These are phyloP conservation scores for Vickermania ingenoplastis DNA, from an alignment of 208 protist genomes.

Conservation along the genomic window DNA sequence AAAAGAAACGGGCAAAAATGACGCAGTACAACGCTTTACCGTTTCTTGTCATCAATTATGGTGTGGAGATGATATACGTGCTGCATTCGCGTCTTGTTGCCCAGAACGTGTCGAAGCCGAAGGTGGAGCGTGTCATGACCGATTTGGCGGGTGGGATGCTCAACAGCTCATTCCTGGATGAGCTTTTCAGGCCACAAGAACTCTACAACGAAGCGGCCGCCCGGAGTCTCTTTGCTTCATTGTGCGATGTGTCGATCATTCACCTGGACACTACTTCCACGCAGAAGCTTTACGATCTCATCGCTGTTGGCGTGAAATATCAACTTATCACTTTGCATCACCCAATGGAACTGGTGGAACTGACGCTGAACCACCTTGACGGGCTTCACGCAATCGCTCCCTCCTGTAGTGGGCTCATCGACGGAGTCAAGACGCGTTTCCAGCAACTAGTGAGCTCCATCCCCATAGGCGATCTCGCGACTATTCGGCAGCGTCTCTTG, in stretches of 20 bases:
- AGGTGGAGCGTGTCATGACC: conserved; percentile 32
- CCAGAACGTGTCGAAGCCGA: conserved; percentile 59
- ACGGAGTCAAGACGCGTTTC: conserved; percentile 15
- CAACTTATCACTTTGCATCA: conserved; percentile 66
- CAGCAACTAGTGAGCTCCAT: conserved; percentile 16
- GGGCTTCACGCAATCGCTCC: conserved; percentile 29
- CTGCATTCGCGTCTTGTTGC: conserved; percentile 78
- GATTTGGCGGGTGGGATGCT: conserved; percentile 79
- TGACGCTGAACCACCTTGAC: conserved; percentile 86
- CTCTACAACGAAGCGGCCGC: conserved; percentile 55
- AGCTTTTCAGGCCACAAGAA: conserved; percentile 78
- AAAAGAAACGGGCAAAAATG: no score
- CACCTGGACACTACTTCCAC: conserved; percentile 71
- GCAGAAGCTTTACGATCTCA: conserved; percentile 90
- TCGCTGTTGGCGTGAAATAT: conserved; percentile 91
- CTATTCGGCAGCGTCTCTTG: conserved; percentile 51
- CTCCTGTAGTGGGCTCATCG: conserved; percentile 9
- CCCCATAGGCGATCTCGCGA: conserved; percentile 31
- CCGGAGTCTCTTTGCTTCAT: conserved; percentile 63
- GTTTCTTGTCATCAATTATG: conserved; percentile 87
- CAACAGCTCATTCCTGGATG: conserved; percentile 54
- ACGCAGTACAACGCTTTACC: conserved; percentile 35
- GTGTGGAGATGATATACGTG: conserved; percentile 92
- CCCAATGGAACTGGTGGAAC: conserved; percentile 74
- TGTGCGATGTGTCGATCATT: conserved; percentile 84